These are phyloP conservation scores for Paspalum notatum DNA, from an alignment of 176 grass and related monocot species.

Conservation along the genomic window DNA sequence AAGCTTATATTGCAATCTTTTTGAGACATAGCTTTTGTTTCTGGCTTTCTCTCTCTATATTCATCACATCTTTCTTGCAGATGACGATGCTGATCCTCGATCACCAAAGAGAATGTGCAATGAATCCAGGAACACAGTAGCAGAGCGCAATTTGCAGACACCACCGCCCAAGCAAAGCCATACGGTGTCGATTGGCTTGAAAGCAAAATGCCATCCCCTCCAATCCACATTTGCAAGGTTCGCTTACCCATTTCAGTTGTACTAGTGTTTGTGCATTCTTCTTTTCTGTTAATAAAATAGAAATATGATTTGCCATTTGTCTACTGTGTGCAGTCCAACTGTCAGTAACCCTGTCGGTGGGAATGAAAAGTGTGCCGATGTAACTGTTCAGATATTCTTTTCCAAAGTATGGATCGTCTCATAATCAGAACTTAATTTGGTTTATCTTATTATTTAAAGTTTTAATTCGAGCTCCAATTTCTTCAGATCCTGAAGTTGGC, in stretches of 20 bases:
- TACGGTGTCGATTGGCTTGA: constrained; percentile 43
- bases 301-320: constrained; percentile 35
- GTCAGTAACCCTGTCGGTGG: constrained; percentile 61
- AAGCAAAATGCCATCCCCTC: constrained; percentile 74
- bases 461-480: constrained; percentile 44
- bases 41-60: background rate
- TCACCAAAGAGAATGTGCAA: constrained; percentile 72
- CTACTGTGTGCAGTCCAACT: constrained; percentile 65
- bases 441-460: constrained; percentile 27
- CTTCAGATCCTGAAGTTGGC: constrained; percentile 87
- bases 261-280: constrained; percentile 25
- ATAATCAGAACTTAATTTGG: constrained; percentile 42
- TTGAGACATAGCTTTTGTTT: background rate
- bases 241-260: constrained; percentile 35
- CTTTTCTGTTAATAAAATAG: constrained; percentile 24
- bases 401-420: constrained; percentile 60
- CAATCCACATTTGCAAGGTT: constrained; percentile 92
- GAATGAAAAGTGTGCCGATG: constrained; percentile 75
- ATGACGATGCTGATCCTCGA: constrained; percentile 46
- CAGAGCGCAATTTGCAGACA: constrained; percentile 65
- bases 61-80: constrained; percentile 46
- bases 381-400: constrained; percentile 78
- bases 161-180: constrained; percentile 70
- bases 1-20: constrained; percentile 8
- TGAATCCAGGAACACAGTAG: constrained; percentile 59